Evolutionary conservation across 2,329 filamentous ascomycete species (phyloP), one percentile per base, ranked within the genome.

Genomic region (Hymenoscyphus occultus): DNA sequence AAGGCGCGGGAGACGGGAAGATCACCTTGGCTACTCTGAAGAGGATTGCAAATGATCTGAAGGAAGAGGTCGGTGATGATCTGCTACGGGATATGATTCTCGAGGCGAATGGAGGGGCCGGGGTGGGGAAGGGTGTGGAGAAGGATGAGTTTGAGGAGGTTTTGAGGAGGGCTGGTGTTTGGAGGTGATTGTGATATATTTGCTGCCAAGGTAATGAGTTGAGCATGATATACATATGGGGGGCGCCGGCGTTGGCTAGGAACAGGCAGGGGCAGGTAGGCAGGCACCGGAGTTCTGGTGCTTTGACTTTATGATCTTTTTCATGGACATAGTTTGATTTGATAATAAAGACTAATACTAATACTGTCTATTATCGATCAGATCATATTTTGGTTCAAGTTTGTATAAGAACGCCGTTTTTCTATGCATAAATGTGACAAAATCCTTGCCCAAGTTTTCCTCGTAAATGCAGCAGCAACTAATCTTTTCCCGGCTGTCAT

Each of bases 1-100:
- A 80, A 35, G 85, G 76, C 71, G 75, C 74, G 0, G 68, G 70
- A 39, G 76, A 81, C 22, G 81, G 84, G 1, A 86, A 85, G n/a
- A 96, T 99, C 70, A 95, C 90, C 1, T 74, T 98, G 35, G 84
- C 84, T 16, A 90, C 96, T 78, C 79, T 99, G 75, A 86, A 86
- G 74, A 83, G 90, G 73, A 89, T 97, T 62, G 93, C 93, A 54
- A 87, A 86, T 71, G 86, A 92, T 72, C 79, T 99, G 72, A 91
- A 92, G 78, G 92, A 97, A 78, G 92, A 89, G 67, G 88, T 96
- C 31, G 86, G 86, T 65, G 95, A 98, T 73, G 89, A 92, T 59
- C 78, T 96, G 74, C 80, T 99, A 74, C 87, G 86, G 79, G 93
- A 97, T 80, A 99, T 99, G 95, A 90, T 99, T 65, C 80, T 93